These are phyloP conservation scores for Hypomontagnella monticulosa DNA, from an alignment of 495 filamentous ascomycete species.

Conservation along the genomic window DNA sequence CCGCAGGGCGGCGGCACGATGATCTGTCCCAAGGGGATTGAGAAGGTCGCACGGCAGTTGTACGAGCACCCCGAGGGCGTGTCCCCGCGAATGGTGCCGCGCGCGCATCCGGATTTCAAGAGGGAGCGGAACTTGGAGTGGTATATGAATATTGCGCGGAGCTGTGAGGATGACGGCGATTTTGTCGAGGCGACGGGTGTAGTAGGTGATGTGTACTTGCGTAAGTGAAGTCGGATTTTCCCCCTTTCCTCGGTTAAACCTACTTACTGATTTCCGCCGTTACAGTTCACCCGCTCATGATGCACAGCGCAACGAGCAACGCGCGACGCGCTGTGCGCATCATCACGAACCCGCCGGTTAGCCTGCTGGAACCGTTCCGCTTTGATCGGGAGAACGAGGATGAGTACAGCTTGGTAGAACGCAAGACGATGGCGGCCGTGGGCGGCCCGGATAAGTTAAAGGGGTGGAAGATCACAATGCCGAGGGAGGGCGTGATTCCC, in stretches of 20 bases:
- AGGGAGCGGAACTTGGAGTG: slow-evolving; percentile 58
- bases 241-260: too few relatives aligned
- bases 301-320: slow-evolving; percentile 72
- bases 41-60: slow-evolving; percentile 66
- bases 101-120: slow-evolving; percentile 53
- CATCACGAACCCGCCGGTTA: slow-evolving; percentile 78
- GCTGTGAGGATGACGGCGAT: slow-evolving; percentile 49
- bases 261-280: too few relatives aligned
- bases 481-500: slow-evolving; percentile 58
- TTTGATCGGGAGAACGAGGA: slow-evolving; percentile 67
- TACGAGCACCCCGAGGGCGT: slow-evolving; percentile 75
- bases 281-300: slow-evolving; percentile 73
- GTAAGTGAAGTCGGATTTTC: too few relatives aligned
- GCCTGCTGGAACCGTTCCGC: slow-evolving; percentile 68
- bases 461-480: slow-evolving; percentile 69
- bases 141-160: slow-evolving; percentile 61
- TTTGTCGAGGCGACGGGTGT: slow-evolving; percentile 75
- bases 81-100: slow-evolving; percentile 70
- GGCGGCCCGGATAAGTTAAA: slow-evolving; percentile 63
- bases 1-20: slow-evolving; percentile 73
- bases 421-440: slow-evolving; percentile 68
- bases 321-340: slow-evolving; percentile 66
- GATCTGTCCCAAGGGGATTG: slow-evolving; percentile 68
- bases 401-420: slow-evolving; percentile 74
- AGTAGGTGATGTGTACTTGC: slow-evolving; percentile 72